Evolutionary conservation across 1,139 yeast species (phyloP).

Genomic region (Yamadazyma diospyri): DNA sequence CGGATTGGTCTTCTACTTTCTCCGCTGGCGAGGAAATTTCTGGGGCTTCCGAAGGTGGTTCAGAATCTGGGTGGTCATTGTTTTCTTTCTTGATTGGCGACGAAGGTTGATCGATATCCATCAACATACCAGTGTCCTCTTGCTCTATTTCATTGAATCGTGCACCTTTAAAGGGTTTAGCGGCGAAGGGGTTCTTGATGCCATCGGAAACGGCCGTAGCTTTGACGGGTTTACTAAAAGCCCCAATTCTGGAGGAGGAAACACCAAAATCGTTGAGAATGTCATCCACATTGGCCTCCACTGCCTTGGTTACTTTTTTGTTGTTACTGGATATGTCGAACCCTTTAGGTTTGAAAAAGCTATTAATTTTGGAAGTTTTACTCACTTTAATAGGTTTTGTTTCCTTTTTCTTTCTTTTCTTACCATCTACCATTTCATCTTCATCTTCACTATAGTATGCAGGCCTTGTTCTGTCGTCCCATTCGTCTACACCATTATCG

Average conservation of each 20-base stretch:
- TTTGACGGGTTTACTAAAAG: slow-evolving; percentile 9
- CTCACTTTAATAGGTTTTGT: slow-evolving; percentile 40
- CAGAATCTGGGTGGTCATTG: slow-evolving; percentile 11
- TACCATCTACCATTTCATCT: slow-evolving; percentile 20
- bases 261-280: slow-evolving; percentile 39
- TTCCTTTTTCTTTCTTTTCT: slow-evolving; percentile 27
- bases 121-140: slow-evolving; percentile 12
- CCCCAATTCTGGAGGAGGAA: slow-evolving; percentile 11
- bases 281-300: slow-evolving; percentile 42
- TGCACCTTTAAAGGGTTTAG: background rate
- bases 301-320: slow-evolving; percentile 19
- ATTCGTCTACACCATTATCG: slow-evolving; percentile 87
- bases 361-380: slow-evolving; percentile 49
- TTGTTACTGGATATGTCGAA: slow-evolving; percentile 13
- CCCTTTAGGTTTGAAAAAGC: slow-evolving; percentile 47
- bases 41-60: no score
- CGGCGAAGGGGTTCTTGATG: slow-evolving; percentile 8
- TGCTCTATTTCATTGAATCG: slow-evolving; percentile 4
- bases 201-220: slow-evolving; percentile 3
- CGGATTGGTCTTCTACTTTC: slow-evolving; percentile 29
- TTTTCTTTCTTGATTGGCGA: slow-evolving; percentile 27
- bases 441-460: slow-evolving; percentile 56
- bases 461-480: slow-evolving; percentile 59
- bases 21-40: slow-evolving; percentile 3
- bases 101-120: slow-evolving; percentile 28